phyloP scores from a whole-genome alignment of 2,329 filamentous ascomycete genomes.

The Calonectria fujianensis region DNA sequence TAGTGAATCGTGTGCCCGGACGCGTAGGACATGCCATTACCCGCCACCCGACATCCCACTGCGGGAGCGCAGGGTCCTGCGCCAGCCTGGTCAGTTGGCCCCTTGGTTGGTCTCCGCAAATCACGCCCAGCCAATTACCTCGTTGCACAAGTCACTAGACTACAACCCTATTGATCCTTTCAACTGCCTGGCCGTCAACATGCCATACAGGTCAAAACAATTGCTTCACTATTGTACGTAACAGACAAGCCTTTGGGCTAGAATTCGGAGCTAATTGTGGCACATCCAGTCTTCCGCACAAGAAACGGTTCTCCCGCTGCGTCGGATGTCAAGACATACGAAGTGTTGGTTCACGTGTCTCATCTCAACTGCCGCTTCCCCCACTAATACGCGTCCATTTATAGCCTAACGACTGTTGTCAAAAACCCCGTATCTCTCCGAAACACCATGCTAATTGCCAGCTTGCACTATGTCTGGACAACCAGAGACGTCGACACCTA shows the following conservation, averaged over 20 bases:
- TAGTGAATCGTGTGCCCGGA: conserved; percentile 13
- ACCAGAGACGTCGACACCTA: neutral
- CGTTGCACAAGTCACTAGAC: conserved; percentile 1
- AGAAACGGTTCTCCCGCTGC: neutral
- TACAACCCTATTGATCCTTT: conserved; percentile 26
- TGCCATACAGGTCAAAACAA: conserved; percentile 4
- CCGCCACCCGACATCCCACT: neutral
- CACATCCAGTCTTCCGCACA: neutral
- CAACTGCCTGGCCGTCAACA: conserved; percentile 2
- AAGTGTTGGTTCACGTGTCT: conserved; percentile 1
- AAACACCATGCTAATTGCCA: neutral
- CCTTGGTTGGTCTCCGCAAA: conserved; percentile 18
- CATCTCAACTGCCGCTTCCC: neutral
- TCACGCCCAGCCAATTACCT: conserved; percentile 7
- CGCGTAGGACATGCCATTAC: neutral
- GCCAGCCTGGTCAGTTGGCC: conserved; percentile 7
- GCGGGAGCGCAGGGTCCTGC: conserved; percentile 2
- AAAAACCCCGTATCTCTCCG: conserved; percentile 3
- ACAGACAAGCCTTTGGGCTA: neutral
- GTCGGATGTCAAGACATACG: neutral
- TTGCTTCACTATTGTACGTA: conserved; percentile 4
- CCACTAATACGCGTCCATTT: neutral
- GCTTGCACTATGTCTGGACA: conserved; percentile 9
- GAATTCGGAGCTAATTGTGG: neutral
- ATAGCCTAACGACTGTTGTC: neutral